Conservation (phyloP, 2,329 filamentous ascomycete species). For the Penicillium decumbens region DNA sequence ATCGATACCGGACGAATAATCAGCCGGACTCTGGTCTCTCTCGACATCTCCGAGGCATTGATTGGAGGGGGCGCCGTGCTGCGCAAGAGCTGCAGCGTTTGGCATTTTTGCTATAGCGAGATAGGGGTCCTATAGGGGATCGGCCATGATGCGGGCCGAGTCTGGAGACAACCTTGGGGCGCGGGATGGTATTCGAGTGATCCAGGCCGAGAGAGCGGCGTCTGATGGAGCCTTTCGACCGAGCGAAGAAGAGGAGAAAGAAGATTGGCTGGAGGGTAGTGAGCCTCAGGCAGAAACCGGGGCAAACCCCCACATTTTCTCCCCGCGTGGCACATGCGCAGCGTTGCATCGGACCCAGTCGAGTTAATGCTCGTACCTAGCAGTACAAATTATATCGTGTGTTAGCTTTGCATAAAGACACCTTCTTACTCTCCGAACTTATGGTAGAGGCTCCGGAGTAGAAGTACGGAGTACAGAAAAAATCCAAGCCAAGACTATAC, state of each 20-base stretch:
- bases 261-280: not conserved
- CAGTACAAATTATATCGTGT: no score
- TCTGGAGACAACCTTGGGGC: not conserved
- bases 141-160: slow-evolving; percentile 16
- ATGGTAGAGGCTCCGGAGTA: not conserved
- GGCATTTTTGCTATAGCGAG: slow-evolving; percentile 35
- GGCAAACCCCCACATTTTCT: slow-evolving; percentile 24
- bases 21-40: slow-evolving; percentile 31
- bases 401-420: not conserved
- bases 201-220: slow-evolving; percentile 4
- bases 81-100: slow-evolving; percentile 27
- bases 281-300: slow-evolving; percentile 22
- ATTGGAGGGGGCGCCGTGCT: slow-evolving; percentile 21
- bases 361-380: no score
- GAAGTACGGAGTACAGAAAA: not conserved
- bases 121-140: slow-evolving; percentile 17
- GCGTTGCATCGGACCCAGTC: not conserved
- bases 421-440: no score
- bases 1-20: slow-evolving; percentile 34
- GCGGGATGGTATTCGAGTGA: not conserved
- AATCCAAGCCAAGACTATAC: not conserved
- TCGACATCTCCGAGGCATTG: slow-evolving; percentile 22
- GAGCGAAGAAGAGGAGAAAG: slow-evolving; percentile 12
- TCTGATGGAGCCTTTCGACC: slow-evolving; percentile 11
- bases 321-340: slow-evolving; percentile 1